Evolutionary conservation across 768 basidiomycete species (phyloP), one percentile per base, ranked within the genome.

Genomic region (Leucocoprinus sp.): DNA sequence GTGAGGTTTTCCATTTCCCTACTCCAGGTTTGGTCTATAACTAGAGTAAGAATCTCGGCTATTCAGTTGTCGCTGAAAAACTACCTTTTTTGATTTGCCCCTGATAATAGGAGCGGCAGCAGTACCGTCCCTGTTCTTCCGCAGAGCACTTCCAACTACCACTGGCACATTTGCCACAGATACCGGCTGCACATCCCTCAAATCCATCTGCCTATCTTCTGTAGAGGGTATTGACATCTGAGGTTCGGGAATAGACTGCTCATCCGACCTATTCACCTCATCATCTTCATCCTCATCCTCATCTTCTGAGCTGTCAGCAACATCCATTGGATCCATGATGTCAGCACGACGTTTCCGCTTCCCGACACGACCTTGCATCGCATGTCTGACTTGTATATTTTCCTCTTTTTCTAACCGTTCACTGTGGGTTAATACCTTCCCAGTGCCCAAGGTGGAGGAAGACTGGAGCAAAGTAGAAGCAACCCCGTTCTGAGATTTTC

Each of bases 381-480:
- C 64, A 43, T 72, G 72, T 28, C 74, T 70, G 46, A 80, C 66
- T 37, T 77, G 69, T 38, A 72, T 67, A 50, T 87, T 77, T 55
- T 87, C 84, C 5, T 63, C 55, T 50, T 68, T 74, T 19, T 81
- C 81, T 19, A 75, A 56, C 3, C 66, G 72, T 39, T 84, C 76
- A 31, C 76, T 72, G 50, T 81, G 75, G 2, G 86, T 84, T 2
- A 62, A 57, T 2, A 68, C 57, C 55, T 73, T 82, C 9, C 84
- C 84, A 1, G 90, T 83, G 12, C 92, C 91, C 43, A 96, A 76
- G 1, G 82, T 84, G 5, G 92, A 76, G 14, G 93, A 91, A 0
- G 90, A 82, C 39, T 86, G 80, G 19, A 96, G 67, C 17, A 74
- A 60, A 11, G 82, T 59, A 21, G 76, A 71, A 11, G 71, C 65